Base-by-base conservation (phyloP, 352 stramenopile genomes). In the Pythium biforme region DNA sequence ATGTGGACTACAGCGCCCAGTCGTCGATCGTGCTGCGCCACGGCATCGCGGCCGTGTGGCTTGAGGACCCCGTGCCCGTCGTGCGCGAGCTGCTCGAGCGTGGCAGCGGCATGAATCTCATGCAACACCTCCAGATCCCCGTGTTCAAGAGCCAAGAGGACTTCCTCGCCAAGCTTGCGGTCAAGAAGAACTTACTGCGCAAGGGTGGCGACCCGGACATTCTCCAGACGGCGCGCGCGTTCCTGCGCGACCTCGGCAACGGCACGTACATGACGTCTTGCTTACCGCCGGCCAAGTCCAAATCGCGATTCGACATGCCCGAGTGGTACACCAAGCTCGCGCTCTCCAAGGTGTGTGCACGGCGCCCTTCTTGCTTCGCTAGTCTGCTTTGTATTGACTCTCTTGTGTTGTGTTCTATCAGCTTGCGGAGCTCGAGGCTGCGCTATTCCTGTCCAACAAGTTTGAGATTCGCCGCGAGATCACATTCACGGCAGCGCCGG, bases 131-230 rank as follows among this genome's bases (percentile, higher is more conserved):
- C 68, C 88, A 89, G 55, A 91, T 99, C 49, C 94, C 96, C 6
- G 74, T 90, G 11, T 99, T 99, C 83, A 88, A 79, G 71, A 89
- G 72, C 67, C 74, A 92, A 49, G 81, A 96, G 59, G 92, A 98
- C 55, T 99, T 99, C 67, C 72, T 99, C 19, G 84, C 86, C n/a
- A 94, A 98, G 76, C 87, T 99, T 9, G 97, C 96, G 11, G 78
- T 90, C 45, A 91, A 95, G 62, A 86, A 87, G 45, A 97, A 98
- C 62, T 87, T 98, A 69, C 81, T 99, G 20, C 85, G 95, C 49
- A 99, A 99, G 70, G 97, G 97, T 27, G 97, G 97, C 22, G 90
- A 99, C 48, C 97, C 97, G 4, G 96, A 99, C 72, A 96, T 98
- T 49, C 72, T 97, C 25, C 84, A 93, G 50, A 96, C 96, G 17